A percentile compares a stretch with the other conserved stretches of the same genome.
Evolutionary conservation across 2,329 filamentous ascomycete genomes (phyloP).

Genomic region (Esteya vermicola): DNA sequence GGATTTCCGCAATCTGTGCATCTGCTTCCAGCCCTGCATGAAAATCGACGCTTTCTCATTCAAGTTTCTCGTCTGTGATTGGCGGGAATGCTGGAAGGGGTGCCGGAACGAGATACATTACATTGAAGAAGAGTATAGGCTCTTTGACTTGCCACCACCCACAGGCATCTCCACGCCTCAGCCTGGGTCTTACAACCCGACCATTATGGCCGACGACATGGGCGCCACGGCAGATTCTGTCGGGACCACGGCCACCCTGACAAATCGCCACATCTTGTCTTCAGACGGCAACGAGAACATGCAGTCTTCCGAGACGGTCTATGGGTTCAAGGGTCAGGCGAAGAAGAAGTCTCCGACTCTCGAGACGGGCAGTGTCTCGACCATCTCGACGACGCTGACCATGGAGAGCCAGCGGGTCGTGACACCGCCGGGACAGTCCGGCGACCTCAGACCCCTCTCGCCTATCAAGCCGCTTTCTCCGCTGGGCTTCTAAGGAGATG

Average conservation of each 20-base stretch:
- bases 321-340: too few species aligned
- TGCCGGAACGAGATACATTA: constrained; percentile 80
- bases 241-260: constrained; percentile 18
- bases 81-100: constrained; percentile 94
- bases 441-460: constrained; percentile 42
- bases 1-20: constrained; percentile 90
- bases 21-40: constrained; percentile 94
- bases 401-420: constrained; percentile 26
- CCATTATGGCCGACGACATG: too few species aligned
- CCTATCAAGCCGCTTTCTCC: constrained; percentile 54
- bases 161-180: constrained; percentile 24
- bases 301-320: constrained; percentile 11
- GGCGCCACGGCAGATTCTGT: too few species aligned
- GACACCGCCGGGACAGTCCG: constrained; percentile 18
- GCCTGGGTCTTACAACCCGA: too few species aligned
- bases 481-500: constrained; percentile 31
- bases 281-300: constrained; percentile 46
- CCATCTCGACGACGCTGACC: constrained; percentile 31
- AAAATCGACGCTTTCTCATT: constrained; percentile 93
- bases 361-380: constrained; percentile 29
- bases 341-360: constrained; percentile 27
- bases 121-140: constrained; percentile 52
- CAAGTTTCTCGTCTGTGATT: constrained; percentile 87
- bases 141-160: constrained; percentile 45
- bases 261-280: constrained; percentile 47